phyloP scores from a whole-genome alignment of 2,329 filamentous ascomycete genomes.

The Bisporella sp. region DNA sequence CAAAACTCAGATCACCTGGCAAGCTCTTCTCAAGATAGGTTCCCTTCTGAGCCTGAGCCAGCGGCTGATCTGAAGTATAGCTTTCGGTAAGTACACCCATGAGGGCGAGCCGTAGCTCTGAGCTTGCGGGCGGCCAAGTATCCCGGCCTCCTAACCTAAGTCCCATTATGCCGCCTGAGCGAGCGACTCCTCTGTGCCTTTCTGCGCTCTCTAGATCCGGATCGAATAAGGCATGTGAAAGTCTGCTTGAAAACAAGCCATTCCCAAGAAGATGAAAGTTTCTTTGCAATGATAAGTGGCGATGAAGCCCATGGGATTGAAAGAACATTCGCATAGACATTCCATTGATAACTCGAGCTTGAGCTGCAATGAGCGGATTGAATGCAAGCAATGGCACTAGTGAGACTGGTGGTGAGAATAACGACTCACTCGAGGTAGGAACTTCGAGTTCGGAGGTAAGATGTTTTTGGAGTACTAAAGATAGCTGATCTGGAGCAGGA shows the following conservation, averaged over 20 bases:
- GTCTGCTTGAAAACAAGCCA: conserved; percentile 71
- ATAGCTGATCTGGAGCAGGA: conserved; percentile 15
- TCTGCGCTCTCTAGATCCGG: conserved; percentile 76
- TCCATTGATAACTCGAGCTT: conserved; percentile 70
- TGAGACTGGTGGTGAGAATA: conserved; percentile 29
- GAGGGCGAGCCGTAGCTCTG: conserved; percentile 81
- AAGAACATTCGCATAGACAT: conserved; percentile 75
- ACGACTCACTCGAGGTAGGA: conserved; percentile 9
- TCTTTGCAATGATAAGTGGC: conserved; percentile 68
- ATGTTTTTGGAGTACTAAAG: conserved; percentile 15
- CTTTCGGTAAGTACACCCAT: conserved; percentile 80
- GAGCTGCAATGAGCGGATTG: conserved; percentile 63
- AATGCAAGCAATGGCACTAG: conserved; percentile 66
- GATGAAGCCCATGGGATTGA: conserved; percentile 59
- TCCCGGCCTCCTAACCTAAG: conserved; percentile 74
- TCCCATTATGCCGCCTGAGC: conserved; percentile 68
- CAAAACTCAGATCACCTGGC: conserved; percentile 71
- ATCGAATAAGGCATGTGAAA: conserved; percentile 80
- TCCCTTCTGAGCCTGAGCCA: conserved; percentile 23
- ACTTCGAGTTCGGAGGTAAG: conserved; percentile 8
- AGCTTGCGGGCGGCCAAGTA: conserved; percentile 89
- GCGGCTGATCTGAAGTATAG: conserved; percentile 37
- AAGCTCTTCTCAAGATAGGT: conserved; percentile 34
- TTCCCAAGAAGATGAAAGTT: conserved; percentile 81
- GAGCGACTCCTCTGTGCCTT: conserved; percentile 59